Percentiles rank a stretch among this genome's conserved stretches.
Conservation (phyloP, 2,329 filamentous ascomycete species). For the Fusarium sp. region DNA sequence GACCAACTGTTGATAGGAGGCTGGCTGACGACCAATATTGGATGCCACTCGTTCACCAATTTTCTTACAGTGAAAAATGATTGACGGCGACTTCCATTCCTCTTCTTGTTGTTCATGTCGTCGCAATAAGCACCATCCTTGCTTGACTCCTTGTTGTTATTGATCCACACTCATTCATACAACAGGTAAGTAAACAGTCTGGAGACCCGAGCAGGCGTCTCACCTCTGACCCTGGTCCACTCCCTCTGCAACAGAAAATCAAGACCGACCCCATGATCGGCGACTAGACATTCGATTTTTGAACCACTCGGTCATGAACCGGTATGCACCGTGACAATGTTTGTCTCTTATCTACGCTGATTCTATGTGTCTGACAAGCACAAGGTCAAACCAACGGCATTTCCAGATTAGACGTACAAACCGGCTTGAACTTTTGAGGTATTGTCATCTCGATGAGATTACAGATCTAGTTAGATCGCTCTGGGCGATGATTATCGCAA, state of each 20-base stretch:
- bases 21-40: constrained; percentile 5
- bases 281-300: constrained; percentile 22
- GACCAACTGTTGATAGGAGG: constrained; percentile 3
- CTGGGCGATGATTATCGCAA: constrained; percentile 19
- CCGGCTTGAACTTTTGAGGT: constrained; percentile 1
- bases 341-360: constrained; percentile 11
- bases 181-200: constrained; percentile 20
- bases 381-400: constrained; percentile 26
- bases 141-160: constrained; percentile 9
- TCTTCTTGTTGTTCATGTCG: constrained; percentile 19
- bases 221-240: constrained; percentile 23
- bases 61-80: not conserved
- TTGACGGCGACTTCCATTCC: not conserved
- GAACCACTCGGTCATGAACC: constrained; percentile 16
- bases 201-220: constrained; percentile 21
- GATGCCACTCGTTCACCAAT: constrained; percentile 6
- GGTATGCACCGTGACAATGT: constrained; percentile 19
- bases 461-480: constrained; percentile 31
- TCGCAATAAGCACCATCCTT: constrained; percentile 34
- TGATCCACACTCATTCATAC: constrained; percentile 35
- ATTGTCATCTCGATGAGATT: constrained; percentile 36
- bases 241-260: constrained; percentile 20
- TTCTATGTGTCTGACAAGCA: constrained; percentile 25
- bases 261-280: constrained; percentile 39
- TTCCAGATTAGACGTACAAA: constrained; percentile 4